A percentile compares a stretch with the other conserved stretches of the same genome.
These are phyloP conservation scores for Lomentospora prolificans DNA, from an alignment of 2,329 filamentous ascomycete species.

Conservation along the genomic window DNA sequence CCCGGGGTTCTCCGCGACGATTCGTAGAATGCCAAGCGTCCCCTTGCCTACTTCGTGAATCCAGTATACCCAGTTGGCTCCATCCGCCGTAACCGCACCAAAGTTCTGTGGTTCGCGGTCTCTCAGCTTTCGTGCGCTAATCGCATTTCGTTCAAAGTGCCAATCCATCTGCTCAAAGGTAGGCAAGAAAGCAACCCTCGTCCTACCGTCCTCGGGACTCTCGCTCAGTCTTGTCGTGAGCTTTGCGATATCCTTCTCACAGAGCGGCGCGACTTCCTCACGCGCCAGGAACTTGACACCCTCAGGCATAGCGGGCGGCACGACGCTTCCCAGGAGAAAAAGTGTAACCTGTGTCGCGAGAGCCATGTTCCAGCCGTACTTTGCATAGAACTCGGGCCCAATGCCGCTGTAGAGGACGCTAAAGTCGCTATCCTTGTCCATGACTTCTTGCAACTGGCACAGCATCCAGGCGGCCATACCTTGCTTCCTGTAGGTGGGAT, in stretches of 20 bases:
- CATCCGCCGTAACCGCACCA: slow-evolving; percentile 18
- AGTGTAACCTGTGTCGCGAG: slow-evolving; percentile 23
- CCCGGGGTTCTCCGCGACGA: slow-evolving; percentile 12
- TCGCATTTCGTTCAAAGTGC: slow-evolving; percentile 22
- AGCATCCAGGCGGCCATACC: slow-evolving; percentile 27
- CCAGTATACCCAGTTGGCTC: slow-evolving; percentile 24
- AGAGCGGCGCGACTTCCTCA: slow-evolving; percentile 16
- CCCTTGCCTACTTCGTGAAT: slow-evolving; percentile 22
- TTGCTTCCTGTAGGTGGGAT: slow-evolving; percentile 20
- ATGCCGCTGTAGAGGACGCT: slow-evolving; percentile 26
- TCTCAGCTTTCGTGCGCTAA: slow-evolving; percentile 17
- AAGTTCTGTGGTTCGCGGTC: slow-evolving; percentile 11
- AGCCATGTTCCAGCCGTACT: slow-evolving; percentile 24
- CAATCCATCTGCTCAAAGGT: slow-evolving; percentile 19
- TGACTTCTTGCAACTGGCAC: slow-evolving; percentile 20
- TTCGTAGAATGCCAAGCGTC: slow-evolving; percentile 1
- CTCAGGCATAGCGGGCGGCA: slow-evolving; percentile 13
- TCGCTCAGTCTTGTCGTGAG: slow-evolving; percentile 17
- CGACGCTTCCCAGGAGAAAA: slow-evolving; percentile 14
- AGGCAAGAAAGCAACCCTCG: slow-evolving; percentile 24
- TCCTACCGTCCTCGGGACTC: slow-evolving; percentile 15
- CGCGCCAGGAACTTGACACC: slow-evolving; percentile 16
- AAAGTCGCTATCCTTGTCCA: slow-evolving; percentile 23
- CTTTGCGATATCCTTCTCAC: slow-evolving; percentile 17
- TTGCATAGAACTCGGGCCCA: slow-evolving; percentile 21